Conservation (phyloP, 2,329 filamentous ascomycete genomes). For the Stemphylium vesicarium region DNA sequence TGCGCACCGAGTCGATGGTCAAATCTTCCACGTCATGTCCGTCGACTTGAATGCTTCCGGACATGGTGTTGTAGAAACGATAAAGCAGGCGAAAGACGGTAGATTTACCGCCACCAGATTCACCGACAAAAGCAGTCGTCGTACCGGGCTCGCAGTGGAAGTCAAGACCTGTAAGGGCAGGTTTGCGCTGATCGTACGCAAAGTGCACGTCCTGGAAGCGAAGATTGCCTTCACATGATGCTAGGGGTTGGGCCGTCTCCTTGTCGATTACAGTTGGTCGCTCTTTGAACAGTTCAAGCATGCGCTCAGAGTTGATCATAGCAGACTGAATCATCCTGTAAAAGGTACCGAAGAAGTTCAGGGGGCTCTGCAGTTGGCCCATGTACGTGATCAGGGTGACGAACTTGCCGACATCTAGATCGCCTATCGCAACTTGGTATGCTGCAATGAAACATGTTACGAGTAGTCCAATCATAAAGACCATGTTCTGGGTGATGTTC, state of each 20-base stretch:
- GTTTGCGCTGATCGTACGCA: slow-evolving; percentile 84
- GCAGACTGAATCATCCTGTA: slow-evolving; percentile 95
- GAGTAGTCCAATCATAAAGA: slow-evolving; percentile 69
- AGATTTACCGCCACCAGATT: slow-evolving; percentile 96
- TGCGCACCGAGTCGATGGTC: slow-evolving; percentile 91
- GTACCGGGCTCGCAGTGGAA: slow-evolving; percentile 90
- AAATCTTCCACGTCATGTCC: slow-evolving; percentile 82
- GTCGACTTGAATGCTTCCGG: slow-evolving; percentile 83
- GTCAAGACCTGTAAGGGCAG: slow-evolving; percentile 80
- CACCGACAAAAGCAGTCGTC: slow-evolving; percentile 93
- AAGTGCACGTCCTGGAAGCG: slow-evolving; percentile 89
- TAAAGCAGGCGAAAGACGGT: slow-evolving; percentile 95
- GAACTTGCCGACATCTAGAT: slow-evolving; percentile 70
- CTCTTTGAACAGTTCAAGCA: slow-evolving; percentile 96
- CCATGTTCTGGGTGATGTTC: slow-evolving; percentile 67
- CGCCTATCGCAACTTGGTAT: slow-evolving; percentile 69
- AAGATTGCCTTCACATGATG: slow-evolving; percentile 78
- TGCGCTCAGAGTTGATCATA: slow-evolving; percentile 95
- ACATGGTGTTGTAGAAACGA: slow-evolving; percentile 88
- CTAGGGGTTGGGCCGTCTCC: slow-evolving; percentile 67
- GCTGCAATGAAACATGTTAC: slow-evolving; percentile 74
- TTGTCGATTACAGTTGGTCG: slow-evolving; percentile 87
- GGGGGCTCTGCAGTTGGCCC: slow-evolving; percentile 72
- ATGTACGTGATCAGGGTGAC: slow-evolving; percentile 76
- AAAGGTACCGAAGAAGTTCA: slow-evolving; percentile 86